Evolutionary conservation across 1,284 basidiomycete species (phyloP), one percentile per base, ranked within the genome.

Genomic region (Cryptococcus sp.): DNA sequence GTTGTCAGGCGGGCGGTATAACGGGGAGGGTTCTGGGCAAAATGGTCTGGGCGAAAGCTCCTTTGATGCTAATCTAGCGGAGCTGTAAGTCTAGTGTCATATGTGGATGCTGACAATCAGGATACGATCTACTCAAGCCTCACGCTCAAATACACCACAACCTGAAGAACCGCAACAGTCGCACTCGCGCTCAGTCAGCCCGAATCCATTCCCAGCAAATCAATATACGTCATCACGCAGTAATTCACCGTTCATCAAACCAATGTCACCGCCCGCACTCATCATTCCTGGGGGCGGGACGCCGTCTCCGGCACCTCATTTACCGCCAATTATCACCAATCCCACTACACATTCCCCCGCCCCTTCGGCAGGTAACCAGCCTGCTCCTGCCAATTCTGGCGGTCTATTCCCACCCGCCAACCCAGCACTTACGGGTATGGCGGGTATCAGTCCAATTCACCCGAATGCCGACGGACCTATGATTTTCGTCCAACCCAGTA

Each of bases 401-500:
- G 61, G 63, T 21, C 55, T 74, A 1, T 47, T 69, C 10, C 69
- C 69, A 9, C 72, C 72, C 4, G 59, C 57, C 14, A 71, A 72
- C 50, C 70, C 70, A 0, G 63, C 63, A 14, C 52, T 73, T n/a
- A 66, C 69, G 0, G 72, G 72, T 21, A 74, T 74, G 70, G 67
- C 66, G 16, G 72, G 72, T 7, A 71, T 74, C 55, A 70, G 67
- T 46, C 72, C 72, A 4, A 72, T 74, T 32, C 70, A 60, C 4
- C 66, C 70, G 7, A 71, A 61, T 50, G 67, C 68, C 2, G 74
- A 73, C 48, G 73, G 73, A 2, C 75, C 74, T 5, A 71, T 71
- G 64, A 76, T 76, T 57, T 71, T 65, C 46, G 69, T 76, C n/a
- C 73, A 75, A 48, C 75, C 75, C 1, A 74, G 71, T 49, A 76